These are phyloP conservation scores for Fusarium sp. DNA, from an alignment of 2,329 filamentous ascomycete species.

Conservation along the genomic window DNA sequence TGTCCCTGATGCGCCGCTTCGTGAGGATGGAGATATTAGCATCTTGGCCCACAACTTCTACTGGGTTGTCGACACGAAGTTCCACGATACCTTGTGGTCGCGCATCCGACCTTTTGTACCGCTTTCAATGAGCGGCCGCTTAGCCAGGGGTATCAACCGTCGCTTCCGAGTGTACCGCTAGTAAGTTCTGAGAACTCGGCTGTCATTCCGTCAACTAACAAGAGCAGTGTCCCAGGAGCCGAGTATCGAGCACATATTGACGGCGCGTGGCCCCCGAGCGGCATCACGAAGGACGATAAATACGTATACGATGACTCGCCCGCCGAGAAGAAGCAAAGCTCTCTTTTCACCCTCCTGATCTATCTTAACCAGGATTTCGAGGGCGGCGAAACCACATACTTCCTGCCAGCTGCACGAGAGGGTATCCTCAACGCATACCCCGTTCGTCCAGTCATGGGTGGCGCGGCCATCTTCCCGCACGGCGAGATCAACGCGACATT, in stretches of 20 bases:
- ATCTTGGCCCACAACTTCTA: slow-evolving; percentile 81
- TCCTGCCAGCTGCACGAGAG: slow-evolving; percentile 73
- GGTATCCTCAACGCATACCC: slow-evolving; percentile 78
- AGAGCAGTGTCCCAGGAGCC: slow-evolving; percentile 69
- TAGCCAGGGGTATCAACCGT: slow-evolving; percentile 74
- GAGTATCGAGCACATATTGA: slow-evolving; percentile 80
- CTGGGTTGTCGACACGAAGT: slow-evolving; percentile 75
- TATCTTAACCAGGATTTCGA: slow-evolving; percentile 81
- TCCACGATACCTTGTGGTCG: slow-evolving; percentile 73
- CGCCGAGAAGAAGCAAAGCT: slow-evolving; percentile 70
- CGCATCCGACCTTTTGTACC: slow-evolving; percentile 72
- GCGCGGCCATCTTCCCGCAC: slow-evolving; percentile 77
- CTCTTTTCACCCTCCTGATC: slow-evolving; percentile 76
- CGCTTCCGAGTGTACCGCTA: slow-evolving; percentile 80
- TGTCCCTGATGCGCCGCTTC: slow-evolving; percentile 75
- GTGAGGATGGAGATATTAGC: slow-evolving; percentile 74
- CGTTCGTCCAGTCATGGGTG: slow-evolving; percentile 76
- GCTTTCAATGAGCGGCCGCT: slow-evolving; percentile 64
- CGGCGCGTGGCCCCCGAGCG: slow-evolving; percentile 79
- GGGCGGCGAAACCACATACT: slow-evolving; percentile 79
- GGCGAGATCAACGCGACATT: slow-evolving; percentile 75
- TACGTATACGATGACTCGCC: slow-evolving; percentile 79
- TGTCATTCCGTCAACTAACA: background rate
- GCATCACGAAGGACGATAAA: slow-evolving; percentile 67
- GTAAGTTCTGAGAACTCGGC: background rate